Evolutionary conservation across 371 early-diverging fungal species (phyloP).

Genomic region (Mucor racemosus): DNA sequence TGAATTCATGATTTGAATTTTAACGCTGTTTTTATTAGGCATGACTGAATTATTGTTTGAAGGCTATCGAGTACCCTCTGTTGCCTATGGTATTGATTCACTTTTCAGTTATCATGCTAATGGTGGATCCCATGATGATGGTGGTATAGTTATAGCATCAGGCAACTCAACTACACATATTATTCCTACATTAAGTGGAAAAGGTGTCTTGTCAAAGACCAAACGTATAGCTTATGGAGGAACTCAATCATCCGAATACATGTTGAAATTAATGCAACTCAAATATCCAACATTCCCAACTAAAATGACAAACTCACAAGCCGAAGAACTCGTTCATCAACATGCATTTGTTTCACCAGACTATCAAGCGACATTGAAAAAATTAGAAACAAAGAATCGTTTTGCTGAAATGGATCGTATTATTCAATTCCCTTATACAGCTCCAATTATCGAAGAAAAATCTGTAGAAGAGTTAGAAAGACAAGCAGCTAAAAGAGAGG

Average conservation of each 20-base stretch:
- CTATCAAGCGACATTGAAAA: slow-evolving; percentile 67
- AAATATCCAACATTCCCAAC: slow-evolving; percentile 91
- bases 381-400: slow-evolving; percentile 56
- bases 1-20: background rate
- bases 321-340: slow-evolving; percentile 69
- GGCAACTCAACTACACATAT: slow-evolving; percentile 78
- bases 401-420: slow-evolving; percentile 65
- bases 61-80: slow-evolving; percentile 75
- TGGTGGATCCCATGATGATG: slow-evolving; percentile 49
- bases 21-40: slow-evolving; percentile 40
- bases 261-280: slow-evolving; percentile 86
- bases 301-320: slow-evolving; percentile 77
- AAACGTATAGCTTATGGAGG: slow-evolving; percentile 50
- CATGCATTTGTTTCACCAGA: slow-evolving; percentile 78
- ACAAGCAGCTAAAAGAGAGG: slow-evolving; percentile 75
- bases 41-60: slow-evolving; percentile 90
- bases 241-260: slow-evolving; percentile 72
- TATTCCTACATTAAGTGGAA: slow-evolving; percentile 73
- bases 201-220: slow-evolving; percentile 61
- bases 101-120: slow-evolving; percentile 83
- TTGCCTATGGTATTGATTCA: slow-evolving; percentile 87
- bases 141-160: slow-evolving; percentile 76
- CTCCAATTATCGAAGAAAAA: slow-evolving; percentile 75
- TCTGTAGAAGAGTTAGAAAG: slow-evolving; percentile 76
- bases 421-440: slow-evolving; percentile 77